Base-by-base conservation (phyloP, 2,329 filamentous ascomycete genomes). In the Fusarium vanettenii region DNA sequence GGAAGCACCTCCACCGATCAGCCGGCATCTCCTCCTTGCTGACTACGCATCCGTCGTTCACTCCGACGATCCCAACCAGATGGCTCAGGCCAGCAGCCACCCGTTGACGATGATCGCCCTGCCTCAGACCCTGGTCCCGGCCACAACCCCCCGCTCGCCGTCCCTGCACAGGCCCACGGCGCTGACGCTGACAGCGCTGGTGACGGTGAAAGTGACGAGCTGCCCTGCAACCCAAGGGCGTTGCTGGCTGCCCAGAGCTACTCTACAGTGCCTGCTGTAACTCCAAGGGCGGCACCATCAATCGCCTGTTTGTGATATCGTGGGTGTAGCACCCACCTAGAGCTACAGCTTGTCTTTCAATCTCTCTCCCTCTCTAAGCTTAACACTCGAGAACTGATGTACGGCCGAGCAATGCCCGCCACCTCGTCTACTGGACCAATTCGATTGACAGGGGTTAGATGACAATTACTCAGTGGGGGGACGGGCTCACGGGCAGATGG, bases 41-140 rank as follows among this genome's bases (percentile, higher is more conserved):
- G 63, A 69, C 66, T 69, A 72, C 69, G 31, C 69, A 70, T 72
- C 64, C 52, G 62, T 67, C 66, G 63, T 64, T 64, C 35, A 59
- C 60, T 59, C 64, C 55, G 69, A 71, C 69, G 72, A 79, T 79
- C 76, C 77, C 74, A 77, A 75, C 70, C 67, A 69, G 64, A 68
- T 73, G 74, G 76, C 76, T 78, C 77, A 75, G 63, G 67, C 68
- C 73, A 75, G 66, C 70, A 74, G 77, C 74, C 74, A 79, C 74
- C 77, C 77, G 77, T 79, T 79, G 77, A 74, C 77, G 77, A 79
- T 77, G 77, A 79, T 79, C 77, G 77, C 72, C 77, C 66, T 79
- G 64, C 75, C 66, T 79, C 57, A 48, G 60, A 65, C 72, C 76
- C 77, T 39, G 69, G 73, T 69, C 75, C 71, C 62, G 66, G 70